A percentile compares a stretch with the other conserved stretches of the same genome.
phyloP scores from a whole-genome alignment of 2,329 filamentous ascomycete genomes.

The Bipolaris sorokiniana region DNA sequence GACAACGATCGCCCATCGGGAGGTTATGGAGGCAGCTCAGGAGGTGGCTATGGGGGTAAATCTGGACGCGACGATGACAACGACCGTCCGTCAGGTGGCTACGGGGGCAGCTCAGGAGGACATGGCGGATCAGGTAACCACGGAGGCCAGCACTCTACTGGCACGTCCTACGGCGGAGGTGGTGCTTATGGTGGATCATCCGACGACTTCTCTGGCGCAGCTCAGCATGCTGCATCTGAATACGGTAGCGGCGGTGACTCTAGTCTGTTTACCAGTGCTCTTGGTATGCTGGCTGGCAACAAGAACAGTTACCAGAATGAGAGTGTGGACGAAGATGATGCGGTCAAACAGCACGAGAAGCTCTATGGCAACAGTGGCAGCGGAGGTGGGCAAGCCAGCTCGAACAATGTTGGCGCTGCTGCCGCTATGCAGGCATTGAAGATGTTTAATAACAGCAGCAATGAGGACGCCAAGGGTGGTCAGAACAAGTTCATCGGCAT shows the following conservation, averaged over 20 bases:
- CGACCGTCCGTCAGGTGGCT: slow-evolving; percentile 30
- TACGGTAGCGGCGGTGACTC: slow-evolving; percentile 58
- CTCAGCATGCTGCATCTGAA: slow-evolving; percentile 62
- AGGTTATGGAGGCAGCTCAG: slow-evolving; percentile 14
- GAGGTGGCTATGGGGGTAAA: slow-evolving; percentile 9
- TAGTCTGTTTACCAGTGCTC: slow-evolving; percentile 62
- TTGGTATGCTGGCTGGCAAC: slow-evolving; percentile 62
- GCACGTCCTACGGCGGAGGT: slow-evolving; percentile 53
- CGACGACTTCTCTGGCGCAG: slow-evolving; percentile 62
- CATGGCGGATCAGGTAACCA: slow-evolving; percentile 32
- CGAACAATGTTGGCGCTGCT: slow-evolving; percentile 65
- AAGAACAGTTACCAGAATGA: slow-evolving; percentile 58
- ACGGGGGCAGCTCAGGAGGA: slow-evolving; percentile 21
- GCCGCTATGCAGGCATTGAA: slow-evolving; percentile 78
- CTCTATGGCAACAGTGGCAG: slow-evolving; percentile 65
- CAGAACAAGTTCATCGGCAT: slow-evolving; percentile 83
- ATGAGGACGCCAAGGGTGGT: slow-evolving; percentile 53
- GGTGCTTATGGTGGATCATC: slow-evolving; percentile 45
- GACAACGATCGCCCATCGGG: no score
- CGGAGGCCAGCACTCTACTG: slow-evolving; percentile 46
- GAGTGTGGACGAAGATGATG: slow-evolving; percentile 68
- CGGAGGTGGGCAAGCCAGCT: slow-evolving; percentile 52
- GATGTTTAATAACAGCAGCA: slow-evolving; percentile 69
- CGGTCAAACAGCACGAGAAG: slow-evolving; percentile 76
- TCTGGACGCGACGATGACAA: slow-evolving; percentile 26